Evolutionary conservation across 2,329 filamentous ascomycete species (phyloP).

Genomic region (Sclerotinia borealis): DNA sequence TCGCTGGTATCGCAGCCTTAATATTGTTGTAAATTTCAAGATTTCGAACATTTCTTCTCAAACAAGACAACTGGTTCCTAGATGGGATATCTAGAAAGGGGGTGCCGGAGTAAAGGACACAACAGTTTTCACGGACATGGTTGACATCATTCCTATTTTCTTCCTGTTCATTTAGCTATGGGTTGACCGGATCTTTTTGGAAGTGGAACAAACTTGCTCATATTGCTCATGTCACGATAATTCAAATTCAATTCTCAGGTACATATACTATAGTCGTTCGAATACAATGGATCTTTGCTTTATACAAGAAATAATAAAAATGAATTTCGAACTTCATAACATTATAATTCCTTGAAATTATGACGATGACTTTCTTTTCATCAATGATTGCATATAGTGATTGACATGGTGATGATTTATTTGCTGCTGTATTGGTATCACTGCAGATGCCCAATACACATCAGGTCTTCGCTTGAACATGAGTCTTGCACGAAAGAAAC

Average conservation of each 20-base stretch:
- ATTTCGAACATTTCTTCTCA: constrained; percentile 10
- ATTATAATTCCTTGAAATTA: neutral
- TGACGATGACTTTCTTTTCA: neutral
- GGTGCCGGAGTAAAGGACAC: constrained; percentile 17
- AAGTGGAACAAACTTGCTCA: constrained; percentile 19
- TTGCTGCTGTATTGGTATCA: neutral
- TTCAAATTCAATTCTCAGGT: constrained; percentile 19
- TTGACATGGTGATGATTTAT: neutral
- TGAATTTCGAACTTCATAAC: neutral
- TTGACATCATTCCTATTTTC: constrained; percentile 10
- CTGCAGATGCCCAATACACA: neutral
- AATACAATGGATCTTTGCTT: constrained; percentile 10
- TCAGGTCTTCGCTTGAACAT: neutral
- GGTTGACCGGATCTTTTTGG: constrained; percentile 19
- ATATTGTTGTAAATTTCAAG: constrained; percentile 22
- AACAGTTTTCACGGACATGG: constrained; percentile 18
- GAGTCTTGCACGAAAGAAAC: no score
- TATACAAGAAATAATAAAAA: constrained; percentile 9
- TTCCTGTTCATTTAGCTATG: neutral
- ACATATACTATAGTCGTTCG: constrained; percentile 17
- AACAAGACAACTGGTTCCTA: constrained; percentile 13
- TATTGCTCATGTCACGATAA: constrained; percentile 17
- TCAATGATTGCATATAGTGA: neutral
- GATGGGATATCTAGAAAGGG: constrained; percentile 4
- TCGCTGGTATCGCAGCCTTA: constrained; percentile 25